A percentile compares a stretch with the other conserved stretches of the same genome.
Evolutionary conservation across 805 yeast genomes (phyloP).

Genomic region (Nakazawaea ernobii): DNA sequence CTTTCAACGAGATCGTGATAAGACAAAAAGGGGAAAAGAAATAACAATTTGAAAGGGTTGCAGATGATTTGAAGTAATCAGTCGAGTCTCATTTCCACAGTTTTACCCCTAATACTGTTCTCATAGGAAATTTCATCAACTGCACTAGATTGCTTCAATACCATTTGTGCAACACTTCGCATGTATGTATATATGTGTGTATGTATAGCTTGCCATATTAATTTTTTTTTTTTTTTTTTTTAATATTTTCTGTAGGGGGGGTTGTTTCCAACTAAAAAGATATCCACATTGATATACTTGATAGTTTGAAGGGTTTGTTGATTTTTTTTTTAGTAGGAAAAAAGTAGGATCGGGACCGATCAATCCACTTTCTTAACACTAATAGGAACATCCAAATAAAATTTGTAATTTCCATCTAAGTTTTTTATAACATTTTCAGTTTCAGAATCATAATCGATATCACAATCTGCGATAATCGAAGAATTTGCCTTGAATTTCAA

Average conservation of each 20-base stretch:
- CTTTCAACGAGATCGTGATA: background rate
- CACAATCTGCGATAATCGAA: background rate
- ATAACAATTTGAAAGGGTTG: background rate
- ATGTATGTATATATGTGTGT: too few relatives aligned
- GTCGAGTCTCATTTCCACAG: background rate
- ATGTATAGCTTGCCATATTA: background rate
- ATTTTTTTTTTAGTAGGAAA: background rate
- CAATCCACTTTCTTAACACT: constrained; percentile 5
- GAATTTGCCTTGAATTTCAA: constrained; percentile 3
- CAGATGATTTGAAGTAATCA: background rate
- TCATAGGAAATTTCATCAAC: background rate
- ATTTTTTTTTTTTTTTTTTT: background rate
- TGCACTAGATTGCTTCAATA: background rate
- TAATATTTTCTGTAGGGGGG: background rate
- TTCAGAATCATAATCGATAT: background rate
- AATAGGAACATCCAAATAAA: constrained; percentile 11
- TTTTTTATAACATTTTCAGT: background rate
- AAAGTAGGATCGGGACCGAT: constrained; percentile 4
- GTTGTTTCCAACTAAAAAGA: background rate
- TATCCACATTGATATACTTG: too few relatives aligned
- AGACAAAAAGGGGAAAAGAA: background rate
- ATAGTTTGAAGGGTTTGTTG: too few relatives aligned
- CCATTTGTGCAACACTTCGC: background rate
- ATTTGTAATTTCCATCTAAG: constrained; percentile 9
- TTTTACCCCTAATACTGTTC: background rate